Evolutionary conservation across 306 rosid species (phyloP).

Genomic region (Cucurbita argyrosperma): DNA sequence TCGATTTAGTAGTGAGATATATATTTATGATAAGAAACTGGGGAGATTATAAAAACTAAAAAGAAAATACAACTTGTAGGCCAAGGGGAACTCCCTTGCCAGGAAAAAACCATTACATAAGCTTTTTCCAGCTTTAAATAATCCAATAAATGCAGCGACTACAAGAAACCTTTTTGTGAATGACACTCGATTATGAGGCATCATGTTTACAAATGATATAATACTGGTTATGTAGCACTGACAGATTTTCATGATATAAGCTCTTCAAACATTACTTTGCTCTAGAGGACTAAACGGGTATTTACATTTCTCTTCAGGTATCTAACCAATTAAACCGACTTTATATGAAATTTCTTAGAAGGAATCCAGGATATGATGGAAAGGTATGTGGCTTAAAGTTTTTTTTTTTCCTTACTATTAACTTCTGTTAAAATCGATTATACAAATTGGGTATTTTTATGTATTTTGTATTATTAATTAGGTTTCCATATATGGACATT

Average conservation of each 20-base stretch:
- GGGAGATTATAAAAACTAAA: background rate
- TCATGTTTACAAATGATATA: background rate
- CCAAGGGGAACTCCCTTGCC: background rate
- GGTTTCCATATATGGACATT: conserved; percentile 94
- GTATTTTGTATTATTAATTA: conserved; percentile 13
- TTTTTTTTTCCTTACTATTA: background rate
- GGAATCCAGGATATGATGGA: conserved; percentile 91
- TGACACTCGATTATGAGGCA: background rate
- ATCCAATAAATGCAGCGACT: background rate
- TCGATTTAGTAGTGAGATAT: background rate
- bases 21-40: background rate
- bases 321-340: conserved; percentile 79
- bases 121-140: background rate
- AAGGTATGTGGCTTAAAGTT: conserved; percentile 38
- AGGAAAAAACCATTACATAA: background rate
- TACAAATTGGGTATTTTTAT: background rate
- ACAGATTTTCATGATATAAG: background rate
- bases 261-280: background rate
- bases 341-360: conserved; percentile 69
- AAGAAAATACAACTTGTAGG: background rate
- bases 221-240: background rate
- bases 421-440: background rate
- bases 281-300: background rate
- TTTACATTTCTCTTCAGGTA: conserved; percentile 33
- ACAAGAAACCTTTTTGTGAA: background rate